Evolutionary conservation across 2,329 filamentous ascomycete genomes (phyloP).

Genomic region (Neodidymelliopsis sp.): DNA sequence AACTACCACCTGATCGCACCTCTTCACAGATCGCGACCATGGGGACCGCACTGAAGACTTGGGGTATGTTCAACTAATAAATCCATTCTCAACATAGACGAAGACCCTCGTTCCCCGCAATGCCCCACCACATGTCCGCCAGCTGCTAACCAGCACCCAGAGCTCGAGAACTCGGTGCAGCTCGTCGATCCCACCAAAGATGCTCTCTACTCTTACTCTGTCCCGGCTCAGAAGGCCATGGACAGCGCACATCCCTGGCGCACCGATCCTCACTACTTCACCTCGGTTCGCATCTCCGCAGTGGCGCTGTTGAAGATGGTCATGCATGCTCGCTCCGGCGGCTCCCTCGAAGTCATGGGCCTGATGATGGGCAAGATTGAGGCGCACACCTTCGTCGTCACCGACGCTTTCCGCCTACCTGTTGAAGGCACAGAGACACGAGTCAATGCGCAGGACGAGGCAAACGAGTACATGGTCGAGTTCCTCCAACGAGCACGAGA

Average conservation of each 20-base stretch:
- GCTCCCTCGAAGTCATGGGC: slow-evolving; percentile 93
- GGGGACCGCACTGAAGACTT: slow-evolving; percentile 47
- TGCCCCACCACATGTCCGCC: slow-evolving; percentile 17
- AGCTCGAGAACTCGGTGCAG: slow-evolving; percentile 83
- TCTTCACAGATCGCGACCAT: slow-evolving; percentile 27
- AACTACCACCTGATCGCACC: slow-evolving; percentile 15
- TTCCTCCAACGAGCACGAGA: slow-evolving; percentile 81
- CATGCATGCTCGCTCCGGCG: slow-evolving; percentile 97
- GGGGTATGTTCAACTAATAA: slow-evolving; percentile 42
- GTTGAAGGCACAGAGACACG: slow-evolving; percentile 98
- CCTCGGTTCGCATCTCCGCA: slow-evolving; percentile 89
- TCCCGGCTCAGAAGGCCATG: slow-evolving; percentile 71
- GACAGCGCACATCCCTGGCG: slow-evolving; percentile 75
- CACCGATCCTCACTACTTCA: slow-evolving; percentile 85
- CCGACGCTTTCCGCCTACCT: slow-evolving; percentile 90
- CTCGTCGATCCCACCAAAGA: slow-evolving; percentile 88
- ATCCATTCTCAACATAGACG: background rate
- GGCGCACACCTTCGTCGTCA: slow-evolving; percentile 86
- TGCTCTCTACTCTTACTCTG: slow-evolving; percentile 86
- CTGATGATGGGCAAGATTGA: slow-evolving; percentile 96
- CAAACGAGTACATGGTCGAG: slow-evolving; percentile 94
- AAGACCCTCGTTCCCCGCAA: background rate
- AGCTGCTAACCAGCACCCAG: slow-evolving; percentile 57
- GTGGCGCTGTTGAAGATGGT: slow-evolving; percentile 98
- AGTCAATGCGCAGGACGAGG: slow-evolving; percentile 94